Evolutionary conservation across 2,329 filamentous ascomycete genomes (phyloP).

Genomic region (Fusarium redolens): DNA sequence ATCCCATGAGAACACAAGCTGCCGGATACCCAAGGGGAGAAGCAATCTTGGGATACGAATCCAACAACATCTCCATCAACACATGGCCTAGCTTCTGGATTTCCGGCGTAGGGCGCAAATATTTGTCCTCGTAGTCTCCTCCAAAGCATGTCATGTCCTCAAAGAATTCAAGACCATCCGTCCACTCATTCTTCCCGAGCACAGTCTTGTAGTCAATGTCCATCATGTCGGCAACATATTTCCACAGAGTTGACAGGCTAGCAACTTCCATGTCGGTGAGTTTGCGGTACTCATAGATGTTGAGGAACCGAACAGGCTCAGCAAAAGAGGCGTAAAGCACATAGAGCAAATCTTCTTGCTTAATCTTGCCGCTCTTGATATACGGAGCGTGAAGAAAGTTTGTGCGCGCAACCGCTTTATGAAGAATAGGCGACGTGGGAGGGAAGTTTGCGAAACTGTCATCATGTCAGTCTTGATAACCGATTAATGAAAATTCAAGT

Average conservation of each 20-base stretch:
- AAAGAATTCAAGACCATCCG: conserved; percentile 63
- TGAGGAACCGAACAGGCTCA: conserved; percentile 73
- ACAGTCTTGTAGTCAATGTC: conserved; percentile 64
- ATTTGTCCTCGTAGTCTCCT: conserved; percentile 66
- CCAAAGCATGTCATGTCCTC: conserved; percentile 62
- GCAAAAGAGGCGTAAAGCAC: conserved; percentile 68
- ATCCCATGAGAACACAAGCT: conserved; percentile 71
- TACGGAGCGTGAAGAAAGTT: conserved; percentile 55
- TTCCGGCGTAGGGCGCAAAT: conserved; percentile 65
- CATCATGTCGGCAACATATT: conserved; percentile 76
- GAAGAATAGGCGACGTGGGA: conserved; percentile 45
- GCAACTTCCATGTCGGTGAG: conserved; percentile 75
- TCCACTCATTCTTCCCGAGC: conserved; percentile 55
- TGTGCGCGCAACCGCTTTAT: conserved; percentile 54
- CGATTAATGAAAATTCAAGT: not conserved
- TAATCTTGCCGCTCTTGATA: conserved; percentile 51
- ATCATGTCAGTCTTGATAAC: not conserved
- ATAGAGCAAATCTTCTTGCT: conserved; percentile 54
- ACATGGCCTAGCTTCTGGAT: conserved; percentile 66
- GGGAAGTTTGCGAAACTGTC: conserved; percentile 47
- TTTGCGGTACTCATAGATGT: conserved; percentile 75
- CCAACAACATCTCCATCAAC: conserved; percentile 70
- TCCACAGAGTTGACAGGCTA: conserved; percentile 77
- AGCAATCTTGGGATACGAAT: conserved; percentile 59
- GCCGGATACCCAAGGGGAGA: conserved; percentile 61